Base-by-base conservation (phyloP, 1,284 basidiomycete species). In the Singerocomus rubriflavus region DNA sequence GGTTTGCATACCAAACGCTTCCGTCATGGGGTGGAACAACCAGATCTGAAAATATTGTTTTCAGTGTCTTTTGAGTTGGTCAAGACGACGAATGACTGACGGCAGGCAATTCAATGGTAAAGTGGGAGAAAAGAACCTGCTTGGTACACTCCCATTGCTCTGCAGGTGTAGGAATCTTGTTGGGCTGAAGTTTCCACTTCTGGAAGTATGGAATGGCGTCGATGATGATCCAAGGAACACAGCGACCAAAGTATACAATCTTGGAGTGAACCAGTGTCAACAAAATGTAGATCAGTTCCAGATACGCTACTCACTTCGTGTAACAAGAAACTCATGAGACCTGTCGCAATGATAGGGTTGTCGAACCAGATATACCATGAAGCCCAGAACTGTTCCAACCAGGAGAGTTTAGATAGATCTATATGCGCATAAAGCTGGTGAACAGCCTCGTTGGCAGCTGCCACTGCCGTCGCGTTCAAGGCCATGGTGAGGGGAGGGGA, bases 71-170 rank as follows among this genome's bases (percentile, higher is more conserved):
- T 17, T 6, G 6, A 4, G 9, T 3, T 2, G 14, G 37, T 4
- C 8, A 27, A 6, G 32, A 14, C 17, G 25, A 16, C 1, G 2
- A 31, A 25, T 17, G n/a, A 74, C 84, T 58, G 59, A 93, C 91
- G 55, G 84, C 80, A 13, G 96, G 96, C 11, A 95, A 77, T 71
- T 99, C 96, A 59, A 98, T 88, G 34, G 94, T 96, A 68, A 99
- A 97, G 71, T 99, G 97, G 12, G 92, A 94, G 67, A 93, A 85
- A 6, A 99, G 79, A 29, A 99, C 96, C 63, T 88, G 85, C 73
- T 94, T 96, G 33, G 93, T 97, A 76, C 94, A 98, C 57, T 93
- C 87, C 93, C 93, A 97, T 71, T 98, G 93, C 67, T 98, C 91
- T 52, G 77, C 73, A 0, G 80, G 59, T 1, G 92, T 85, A 4